Percentiles rank a stretch among this genome's conserved stretches.
Conservation (phyloP, 2,329 filamentous ascomycete species). For the Verticillium albo-atrum region DNA sequence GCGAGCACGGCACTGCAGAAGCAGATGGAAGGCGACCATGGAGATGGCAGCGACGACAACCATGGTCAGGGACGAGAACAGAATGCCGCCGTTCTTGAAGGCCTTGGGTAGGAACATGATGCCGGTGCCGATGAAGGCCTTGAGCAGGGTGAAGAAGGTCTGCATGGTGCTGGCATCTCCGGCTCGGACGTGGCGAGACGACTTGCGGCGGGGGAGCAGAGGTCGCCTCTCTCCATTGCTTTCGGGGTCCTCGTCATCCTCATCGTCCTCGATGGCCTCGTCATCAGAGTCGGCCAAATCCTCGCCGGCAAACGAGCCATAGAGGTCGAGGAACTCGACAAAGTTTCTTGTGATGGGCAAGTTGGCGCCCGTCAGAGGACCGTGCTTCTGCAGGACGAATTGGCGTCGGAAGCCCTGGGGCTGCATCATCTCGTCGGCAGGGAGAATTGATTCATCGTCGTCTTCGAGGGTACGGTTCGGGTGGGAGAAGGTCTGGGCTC, state of each 20-base stretch:
- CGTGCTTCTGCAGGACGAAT: conserved; percentile 32
- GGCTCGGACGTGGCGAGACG: conserved; percentile 39
- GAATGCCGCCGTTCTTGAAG: conserved; percentile 71
- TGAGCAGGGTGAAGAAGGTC: conserved; percentile 74
- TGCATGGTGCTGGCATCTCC: conserved; percentile 66
- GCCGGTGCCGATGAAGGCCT: conserved; percentile 74
- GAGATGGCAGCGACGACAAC: conserved; percentile 61
- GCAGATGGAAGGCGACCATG: conserved; percentile 66
- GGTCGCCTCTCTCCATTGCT: conserved; percentile 48
- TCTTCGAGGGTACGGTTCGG: conserved; percentile 20
- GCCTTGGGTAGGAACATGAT: conserved; percentile 81
- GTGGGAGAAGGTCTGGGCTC: conserved; percentile 65
- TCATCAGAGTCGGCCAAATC: conserved; percentile 58
- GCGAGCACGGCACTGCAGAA: conserved; percentile 60
- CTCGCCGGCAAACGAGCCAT: conserved; percentile 73
- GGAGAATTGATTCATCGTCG: conserved; percentile 12
- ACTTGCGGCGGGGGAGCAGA: conserved; percentile 52
- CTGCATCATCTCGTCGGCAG: conserved; percentile 12
- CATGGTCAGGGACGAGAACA: conserved; percentile 69
- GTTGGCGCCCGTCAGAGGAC: conserved; percentile 8
- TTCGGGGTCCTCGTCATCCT: conserved; percentile 27
- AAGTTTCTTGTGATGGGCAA: conserved; percentile 63
- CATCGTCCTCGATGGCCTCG: conserved; percentile 51
- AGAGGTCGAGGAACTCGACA: conserved; percentile 70
- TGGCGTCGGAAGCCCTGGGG: conserved; percentile 39